Base-by-base conservation (phyloP, 106 monocot genomes). In the Narthecium ossifragum region DNA sequence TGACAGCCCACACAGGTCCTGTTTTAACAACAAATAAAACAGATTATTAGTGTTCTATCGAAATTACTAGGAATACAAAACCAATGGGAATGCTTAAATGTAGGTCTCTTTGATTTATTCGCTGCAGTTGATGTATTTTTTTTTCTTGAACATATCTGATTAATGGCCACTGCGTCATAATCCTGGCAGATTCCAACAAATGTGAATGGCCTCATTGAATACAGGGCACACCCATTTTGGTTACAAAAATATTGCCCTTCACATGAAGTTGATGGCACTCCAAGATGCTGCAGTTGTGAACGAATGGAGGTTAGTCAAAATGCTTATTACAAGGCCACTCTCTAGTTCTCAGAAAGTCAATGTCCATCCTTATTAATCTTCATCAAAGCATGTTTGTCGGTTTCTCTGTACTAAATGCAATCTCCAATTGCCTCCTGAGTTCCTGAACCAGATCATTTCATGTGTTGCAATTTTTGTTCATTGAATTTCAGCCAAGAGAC, bases 281-380 rank as follows among this genome's bases (percentile, higher is more conserved):
- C 88, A 27, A 72, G 88, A 51, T 93, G 93, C 54, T 93, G 93
- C 71, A 85, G 88, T 57, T 93, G 93, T 66, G 93, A 93, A 69
- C 47, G 82, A 59, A 81, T 93, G 84, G 85, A 93, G 93, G 93
- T 93, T 49, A 20, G 78, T 57, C 45, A 61, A 21, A 26, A 34
- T 57, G 24, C 9, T 18, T 46, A 17, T 45, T 51, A 8, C 41
- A 41, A n/a, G n/a, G n/a, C n/a, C n/a, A n/a, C n/a, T n/a, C n/a
- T n/a, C n/a, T n/a, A n/a, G n/a, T n/a, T n/a, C n/a, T n/a, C n/a
- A n/a, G n/a, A n/a, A n/a, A n/a, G n/a, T n/a, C n/a, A n/a, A 13
- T 43, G 18, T 39, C 43, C 43, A 43, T 43, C 11, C 18, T 43
- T 43, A 13, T 43, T 18, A 43, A 13, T 43, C 4, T 43, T 43